Evolutionary conservation across 2,329 filamentous ascomycete genomes (phyloP), one percentile per base, ranked within the genome.

Genomic region (Plectosphaerella cucumerina): DNA sequence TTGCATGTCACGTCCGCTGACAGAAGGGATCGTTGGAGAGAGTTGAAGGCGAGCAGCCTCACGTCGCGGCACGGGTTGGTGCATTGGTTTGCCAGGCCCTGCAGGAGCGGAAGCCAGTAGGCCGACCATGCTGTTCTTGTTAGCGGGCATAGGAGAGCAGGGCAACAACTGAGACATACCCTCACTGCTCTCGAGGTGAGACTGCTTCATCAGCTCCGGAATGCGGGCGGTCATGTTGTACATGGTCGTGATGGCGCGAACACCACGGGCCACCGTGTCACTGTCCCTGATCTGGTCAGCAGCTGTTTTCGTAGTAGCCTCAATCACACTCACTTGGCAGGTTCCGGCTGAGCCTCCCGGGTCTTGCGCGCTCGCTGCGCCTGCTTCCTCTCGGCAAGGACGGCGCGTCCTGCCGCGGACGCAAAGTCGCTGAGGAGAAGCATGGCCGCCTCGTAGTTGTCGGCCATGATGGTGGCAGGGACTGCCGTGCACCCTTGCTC

Each of bases 81-180:
- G 69, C 92, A 97, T 70, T 99, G 94, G 5, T 84, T 84, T 3
- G 89, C 94, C 17, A 99, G 74, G 6, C 90, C 89, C 59, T 90
- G 84, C 69, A 99, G 94, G 22, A 99, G 91, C 2, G 93, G 94
- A 14, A 92, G 86, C 94, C 94, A 99, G 67, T 99, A 99, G 9
- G 94, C 90, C 47, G 90, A 91, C 94, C 94, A 99, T 14, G 94
- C 94, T 89, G 56, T n/a, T 53, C 41, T 6, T 48, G 15, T 23
- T 10, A 26, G 9, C 12, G 12, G 26, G 17, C 22, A 50, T 6
- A 14, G 15, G 6, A 20, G 3, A 20, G 23, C 6, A 8, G 45
- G 20, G 17, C 10, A 35, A 9, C 35, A 11, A n/a, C 22, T 14
- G 46, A 21, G n/a, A 56, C 75, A 54, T 70, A 89, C 87, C 87